These are phyloP conservation scores for Tetracladium marchalianum DNA, from an alignment of 495 filamentous ascomycete genomes.

Conservation along the genomic window DNA sequence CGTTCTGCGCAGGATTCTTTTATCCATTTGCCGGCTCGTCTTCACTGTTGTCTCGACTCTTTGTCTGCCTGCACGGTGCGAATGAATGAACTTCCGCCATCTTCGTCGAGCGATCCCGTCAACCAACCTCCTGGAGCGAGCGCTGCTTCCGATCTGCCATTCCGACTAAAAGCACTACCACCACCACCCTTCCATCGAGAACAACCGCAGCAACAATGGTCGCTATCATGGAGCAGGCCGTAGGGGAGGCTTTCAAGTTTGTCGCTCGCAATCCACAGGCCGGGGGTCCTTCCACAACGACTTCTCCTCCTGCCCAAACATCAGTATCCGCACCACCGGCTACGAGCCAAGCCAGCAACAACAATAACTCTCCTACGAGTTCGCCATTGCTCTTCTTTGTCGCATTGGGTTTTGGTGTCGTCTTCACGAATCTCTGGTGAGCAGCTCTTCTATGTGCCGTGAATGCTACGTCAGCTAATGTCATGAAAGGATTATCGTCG, in stretches of 20 bases:
- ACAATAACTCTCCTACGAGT: constrained; percentile 50
- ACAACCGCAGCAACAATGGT: no score
- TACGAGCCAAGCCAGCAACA: neutral
- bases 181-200: neutral
- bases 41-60: no score
- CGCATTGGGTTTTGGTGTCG: constrained; percentile 92
- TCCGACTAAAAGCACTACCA: neutral
- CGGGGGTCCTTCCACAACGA: neutral
- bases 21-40: no score
- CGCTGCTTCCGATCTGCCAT: no score
- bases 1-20: no score
- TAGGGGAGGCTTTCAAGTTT: no score
- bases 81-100: no score
- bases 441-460: constrained; percentile 21
- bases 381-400: constrained; percentile 95
- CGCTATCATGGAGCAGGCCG: no score
- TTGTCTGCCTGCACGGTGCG: no score
- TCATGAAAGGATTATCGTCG: constrained; percentile 84
- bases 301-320: constrained; percentile 3
- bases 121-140: no score
- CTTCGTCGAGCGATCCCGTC: no score
- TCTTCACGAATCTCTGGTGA: constrained; percentile 98
- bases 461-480: neutral
- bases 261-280: no score
- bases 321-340: constrained; percentile 1